These are phyloP conservation scores for Aspergillus ellipticus DNA, from an alignment of 495 filamentous ascomycete species.

Conservation along the genomic window DNA sequence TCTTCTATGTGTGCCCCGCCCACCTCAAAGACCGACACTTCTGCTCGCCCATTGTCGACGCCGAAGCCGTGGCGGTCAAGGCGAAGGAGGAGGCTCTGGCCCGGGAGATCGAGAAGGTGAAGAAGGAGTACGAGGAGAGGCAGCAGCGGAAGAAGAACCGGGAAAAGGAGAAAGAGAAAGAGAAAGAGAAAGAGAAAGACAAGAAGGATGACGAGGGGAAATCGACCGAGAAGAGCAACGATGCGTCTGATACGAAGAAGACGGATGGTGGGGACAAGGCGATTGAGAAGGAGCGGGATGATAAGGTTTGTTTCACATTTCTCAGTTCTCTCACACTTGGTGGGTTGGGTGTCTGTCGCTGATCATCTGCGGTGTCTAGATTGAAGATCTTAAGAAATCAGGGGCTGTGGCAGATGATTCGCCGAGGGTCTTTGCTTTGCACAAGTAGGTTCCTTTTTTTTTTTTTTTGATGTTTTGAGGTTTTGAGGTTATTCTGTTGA, in stretches of 20 bases:
- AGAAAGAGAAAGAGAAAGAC: conserved; percentile 44
- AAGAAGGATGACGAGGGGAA: conserved; percentile 44
- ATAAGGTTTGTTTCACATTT: conserved; percentile 37
- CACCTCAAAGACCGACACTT: conserved; percentile 85
- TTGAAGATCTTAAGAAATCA: conserved; percentile 36
- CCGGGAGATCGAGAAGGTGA: conserved; percentile 72
- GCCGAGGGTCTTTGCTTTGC: conserved; percentile 79
- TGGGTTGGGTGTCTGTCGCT: not conserved
- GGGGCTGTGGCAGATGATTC: conserved; percentile 35
- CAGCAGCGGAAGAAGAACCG: conserved; percentile 41
- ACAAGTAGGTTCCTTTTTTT: conserved; percentile 54
- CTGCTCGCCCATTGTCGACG: conserved; percentile 73
- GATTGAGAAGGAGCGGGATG: conserved; percentile 55
- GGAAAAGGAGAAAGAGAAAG: conserved; percentile 45
- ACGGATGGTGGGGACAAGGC: conserved; percentile 34
- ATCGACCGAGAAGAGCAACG: no score
- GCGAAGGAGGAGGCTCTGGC: conserved; percentile 64
- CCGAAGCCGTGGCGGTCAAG: conserved; percentile 66
- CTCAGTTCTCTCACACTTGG: not conserved
- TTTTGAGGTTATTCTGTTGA: no score
- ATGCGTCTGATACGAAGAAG: conserved; percentile 39
- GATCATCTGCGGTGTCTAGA: conserved; percentile 18
- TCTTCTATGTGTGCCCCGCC: conserved; percentile 83
- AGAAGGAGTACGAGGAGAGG: conserved; percentile 48
- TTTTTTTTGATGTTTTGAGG: not conserved